Evolutionary conservation across 2,329 filamentous ascomycete species (phyloP).

Genomic region (Colletotrichum sp.): DNA sequence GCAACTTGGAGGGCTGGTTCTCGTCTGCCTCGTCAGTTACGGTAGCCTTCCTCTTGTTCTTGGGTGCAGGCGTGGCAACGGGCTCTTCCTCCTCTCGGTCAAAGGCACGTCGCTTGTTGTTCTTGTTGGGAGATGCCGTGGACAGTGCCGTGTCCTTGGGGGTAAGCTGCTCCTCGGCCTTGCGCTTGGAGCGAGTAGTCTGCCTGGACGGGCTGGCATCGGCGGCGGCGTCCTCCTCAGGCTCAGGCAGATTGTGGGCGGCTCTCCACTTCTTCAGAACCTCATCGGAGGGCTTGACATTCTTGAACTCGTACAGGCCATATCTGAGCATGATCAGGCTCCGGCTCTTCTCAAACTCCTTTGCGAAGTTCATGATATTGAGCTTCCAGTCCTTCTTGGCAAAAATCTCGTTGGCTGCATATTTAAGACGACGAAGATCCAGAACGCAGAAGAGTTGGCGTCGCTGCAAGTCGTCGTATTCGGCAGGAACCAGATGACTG

Average conservation of each 20-base stretch:
- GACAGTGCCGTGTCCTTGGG: constrained; percentile 40
- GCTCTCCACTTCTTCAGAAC: constrained; percentile 64
- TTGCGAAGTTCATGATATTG: constrained; percentile 67
- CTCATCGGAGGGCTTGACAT: constrained; percentile 62
- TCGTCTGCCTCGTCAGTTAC: constrained; percentile 48
- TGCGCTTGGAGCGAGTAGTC: constrained; percentile 52
- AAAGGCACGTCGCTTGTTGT: constrained; percentile 55
- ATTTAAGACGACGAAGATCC: constrained; percentile 65
- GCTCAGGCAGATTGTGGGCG: constrained; percentile 58
- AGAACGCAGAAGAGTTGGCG: constrained; percentile 69
- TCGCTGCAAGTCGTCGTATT: constrained; percentile 63
- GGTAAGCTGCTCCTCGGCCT: constrained; percentile 57
- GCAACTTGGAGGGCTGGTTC: constrained; percentile 55
- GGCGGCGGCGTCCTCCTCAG: constrained; percentile 46
- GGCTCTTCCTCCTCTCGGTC: constrained; percentile 42
- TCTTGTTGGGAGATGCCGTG: constrained; percentile 37
- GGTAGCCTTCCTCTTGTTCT: constrained; percentile 60
- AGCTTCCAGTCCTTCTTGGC: constrained; percentile 66
- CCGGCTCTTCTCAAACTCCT: constrained; percentile 69
- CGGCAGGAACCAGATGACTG: constrained; percentile 59
- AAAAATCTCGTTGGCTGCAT: constrained; percentile 66
- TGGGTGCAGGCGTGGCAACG: constrained; percentile 41
- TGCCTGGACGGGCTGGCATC: constrained; percentile 35
- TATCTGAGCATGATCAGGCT: constrained; percentile 67
- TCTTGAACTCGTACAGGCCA: constrained; percentile 68